A percentile compares a stretch with the other conserved stretches of the same genome.
phyloP scores from a whole-genome alignment of 2,329 filamentous ascomycete species.

The Sporothrix inflata region DNA sequence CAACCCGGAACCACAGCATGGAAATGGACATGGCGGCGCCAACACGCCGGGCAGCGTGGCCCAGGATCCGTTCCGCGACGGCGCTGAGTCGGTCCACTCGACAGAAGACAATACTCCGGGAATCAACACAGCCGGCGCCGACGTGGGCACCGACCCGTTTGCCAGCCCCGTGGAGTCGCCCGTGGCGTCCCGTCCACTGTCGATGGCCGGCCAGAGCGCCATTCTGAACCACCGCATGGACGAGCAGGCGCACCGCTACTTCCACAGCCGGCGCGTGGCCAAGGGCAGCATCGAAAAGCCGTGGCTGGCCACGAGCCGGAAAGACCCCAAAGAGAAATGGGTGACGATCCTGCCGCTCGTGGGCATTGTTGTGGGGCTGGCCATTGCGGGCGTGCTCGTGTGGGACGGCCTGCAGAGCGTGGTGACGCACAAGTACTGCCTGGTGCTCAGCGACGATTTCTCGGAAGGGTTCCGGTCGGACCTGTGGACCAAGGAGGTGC shows the following conservation, averaged over 20 bases:
- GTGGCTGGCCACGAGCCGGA: constrained; percentile 65
- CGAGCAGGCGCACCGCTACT: constrained; percentile 59
- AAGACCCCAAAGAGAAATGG: constrained; percentile 82
- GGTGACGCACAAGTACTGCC: constrained; percentile 73
- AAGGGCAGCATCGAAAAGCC: constrained; percentile 76
- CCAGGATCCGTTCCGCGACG: constrained; percentile 49
- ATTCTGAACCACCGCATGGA: constrained; percentile 39
- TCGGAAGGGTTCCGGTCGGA: constrained; percentile 58
- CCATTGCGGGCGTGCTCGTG: constrained; percentile 69
- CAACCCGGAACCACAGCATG: background rate
- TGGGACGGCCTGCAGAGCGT: constrained; percentile 76
- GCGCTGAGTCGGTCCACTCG: constrained; percentile 42
- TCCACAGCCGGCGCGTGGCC: constrained; percentile 72
- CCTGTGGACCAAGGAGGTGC: constrained; percentile 74
- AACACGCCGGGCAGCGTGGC: background rate
- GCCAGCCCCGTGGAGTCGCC: constrained; percentile 48
- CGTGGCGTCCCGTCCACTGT: constrained; percentile 4
- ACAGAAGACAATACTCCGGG: constrained; percentile 18
- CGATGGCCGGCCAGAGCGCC: constrained; percentile 49
- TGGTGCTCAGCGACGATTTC: constrained; percentile 69
- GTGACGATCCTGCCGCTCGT: constrained; percentile 77
- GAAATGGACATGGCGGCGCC: background rate
- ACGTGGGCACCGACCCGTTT: constrained; percentile 49
- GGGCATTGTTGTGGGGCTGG: constrained; percentile 70
- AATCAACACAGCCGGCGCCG: constrained; percentile 36